Evolutionary conservation across 2,329 filamentous ascomycete species (phyloP), one percentile per base, ranked within the genome.

Genomic region (Claviceps africana): DNA sequence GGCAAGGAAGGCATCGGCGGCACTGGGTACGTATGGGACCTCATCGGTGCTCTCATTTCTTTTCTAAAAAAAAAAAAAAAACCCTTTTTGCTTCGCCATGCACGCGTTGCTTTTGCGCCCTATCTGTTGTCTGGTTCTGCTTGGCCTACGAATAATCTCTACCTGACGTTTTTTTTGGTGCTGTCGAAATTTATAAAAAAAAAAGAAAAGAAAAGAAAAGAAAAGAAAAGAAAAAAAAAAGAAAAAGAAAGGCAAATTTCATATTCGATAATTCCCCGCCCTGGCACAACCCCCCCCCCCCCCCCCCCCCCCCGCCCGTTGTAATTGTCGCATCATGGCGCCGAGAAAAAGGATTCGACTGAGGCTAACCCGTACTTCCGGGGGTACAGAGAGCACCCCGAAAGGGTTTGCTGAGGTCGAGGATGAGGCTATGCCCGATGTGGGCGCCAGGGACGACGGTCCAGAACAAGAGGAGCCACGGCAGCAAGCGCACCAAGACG

Each of bases 1-100:
- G 56, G 74, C 74, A 46, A 76, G 73, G 65, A 73, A 72, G 62
- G 74, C 74, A 55, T 72, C 74, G 55, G 74, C 73, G 56, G 74
- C 74, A 57, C 65, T 77, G 58, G 74, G 74, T 77, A 68, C 62
- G 73, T 67, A 68, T 63, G 73, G 67, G 52, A 37, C 35, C 35
- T 37, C 25, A 25, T 25, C 15, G 35, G 35, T n/a, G 35, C 35
- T 35, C 33, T 35, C 33, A 5, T 15, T 35, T 15, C 15, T 11
- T 35, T 11, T 48, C 25, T 37, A n/a, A n/a, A n/a, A n/a, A n/a
- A n/a, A n/a, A n/a, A n/a, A n/a, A n/a, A n/a, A n/a, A n/a, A n/a
- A n/a, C n/a, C 53, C 48, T 7, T 28, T 35, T 47, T 43, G 6
- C 48, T 53, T 49, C 50, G 48, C 8, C 19, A 25, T 33, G 19